Percentiles rank a stretch among this genome's conserved stretches.
Evolutionary conservation across 1,139 yeast species (phyloP).

Genomic region (Taphrina sp.): DNA sequence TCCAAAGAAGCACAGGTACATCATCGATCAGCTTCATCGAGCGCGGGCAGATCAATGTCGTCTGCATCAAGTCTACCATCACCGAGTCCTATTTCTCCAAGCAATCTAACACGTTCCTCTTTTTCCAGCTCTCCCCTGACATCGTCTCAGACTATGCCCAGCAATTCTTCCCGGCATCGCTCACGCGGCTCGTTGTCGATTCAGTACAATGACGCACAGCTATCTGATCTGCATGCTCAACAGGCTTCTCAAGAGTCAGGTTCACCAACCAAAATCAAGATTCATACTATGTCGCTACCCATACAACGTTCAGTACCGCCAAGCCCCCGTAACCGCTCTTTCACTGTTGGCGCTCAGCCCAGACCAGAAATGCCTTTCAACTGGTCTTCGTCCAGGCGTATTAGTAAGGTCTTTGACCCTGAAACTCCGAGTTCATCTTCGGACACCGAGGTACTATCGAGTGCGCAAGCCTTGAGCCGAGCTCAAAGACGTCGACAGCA

Average conservation of each 20-base stretch:
- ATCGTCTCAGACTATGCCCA: background rate
- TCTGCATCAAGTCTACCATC: constrained; percentile 35
- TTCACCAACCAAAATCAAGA: constrained; percentile 16
- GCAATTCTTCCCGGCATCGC: too few species aligned
- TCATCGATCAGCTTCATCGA: constrained; percentile 36
- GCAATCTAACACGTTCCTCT: constrained; percentile 24
- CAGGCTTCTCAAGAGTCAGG: too few species aligned
- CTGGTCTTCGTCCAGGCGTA: constrained; percentile 20
- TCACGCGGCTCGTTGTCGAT: too few species aligned
- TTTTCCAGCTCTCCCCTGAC: constrained; percentile 37
- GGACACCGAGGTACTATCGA: constrained; percentile 60
- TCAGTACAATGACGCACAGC: too few species aligned
- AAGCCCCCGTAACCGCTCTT: constrained; percentile 17
- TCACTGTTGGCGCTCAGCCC: constrained; percentile 25
- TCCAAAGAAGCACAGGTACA: constrained; percentile 32
- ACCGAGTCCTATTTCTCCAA: constrained; percentile 36
- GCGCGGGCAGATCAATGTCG: constrained; percentile 33
- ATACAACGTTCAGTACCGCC: constrained; percentile 18
- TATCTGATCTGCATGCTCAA: too few species aligned
- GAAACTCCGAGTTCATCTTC: constrained; percentile 62
- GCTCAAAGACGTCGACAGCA: constrained; percentile 60
- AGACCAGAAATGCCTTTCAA: constrained; percentile 29
- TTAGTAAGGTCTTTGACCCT: constrained; percentile 47
- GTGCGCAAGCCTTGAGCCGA: constrained; percentile 53
- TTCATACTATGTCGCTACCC: constrained; percentile 21